These are phyloP conservation scores for Chlorophyllum brunneum DNA, from an alignment of 768 basidiomycete genomes.

Conservation along the genomic window DNA sequence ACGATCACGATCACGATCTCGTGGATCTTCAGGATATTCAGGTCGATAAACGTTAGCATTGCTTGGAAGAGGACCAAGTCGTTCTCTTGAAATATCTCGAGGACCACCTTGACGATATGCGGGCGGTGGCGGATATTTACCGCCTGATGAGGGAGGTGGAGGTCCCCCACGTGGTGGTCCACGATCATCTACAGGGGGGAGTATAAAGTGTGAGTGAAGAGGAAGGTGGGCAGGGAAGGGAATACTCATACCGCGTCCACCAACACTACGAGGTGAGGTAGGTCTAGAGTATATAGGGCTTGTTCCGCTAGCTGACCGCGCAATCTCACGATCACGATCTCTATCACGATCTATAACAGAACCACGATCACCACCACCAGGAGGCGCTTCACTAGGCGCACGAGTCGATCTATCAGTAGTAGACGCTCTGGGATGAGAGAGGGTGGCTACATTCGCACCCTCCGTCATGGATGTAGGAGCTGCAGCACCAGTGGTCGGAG, in stretches of 20 bases:
- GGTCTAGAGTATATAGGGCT: slow-evolving; percentile 3
- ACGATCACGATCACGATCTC: slow-evolving; percentile 31
- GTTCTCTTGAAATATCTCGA: slow-evolving; percentile 30
- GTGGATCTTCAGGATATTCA: slow-evolving; percentile 36
- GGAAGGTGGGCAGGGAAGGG: not conserved
- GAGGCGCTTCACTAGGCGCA: not conserved
- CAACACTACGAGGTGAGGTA: not conserved
- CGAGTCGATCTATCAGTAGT: not conserved
- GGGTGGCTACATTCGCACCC: not conserved
- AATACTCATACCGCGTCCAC: not conserved
- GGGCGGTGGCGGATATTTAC: slow-evolving; percentile 6
- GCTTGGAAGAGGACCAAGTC: slow-evolving; percentile 19
- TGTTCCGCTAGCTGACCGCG: not conserved
- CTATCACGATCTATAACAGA: not conserved
- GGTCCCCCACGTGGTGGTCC: not conserved
- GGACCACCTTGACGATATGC: slow-evolving; percentile 8
- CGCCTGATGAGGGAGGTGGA: not conserved
- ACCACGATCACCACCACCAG: not conserved
- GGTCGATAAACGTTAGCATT: slow-evolving; percentile 31
- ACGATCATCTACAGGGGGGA: not conserved
- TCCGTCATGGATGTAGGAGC: not conserved
- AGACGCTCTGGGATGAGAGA: not conserved
- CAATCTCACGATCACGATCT: not conserved
- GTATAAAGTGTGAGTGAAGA: not conserved
- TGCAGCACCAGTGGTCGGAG: not conserved